Evolutionary conservation across 2,329 filamentous ascomycete genomes (phyloP).

Genomic region (Samsoniella hepiali): DNA sequence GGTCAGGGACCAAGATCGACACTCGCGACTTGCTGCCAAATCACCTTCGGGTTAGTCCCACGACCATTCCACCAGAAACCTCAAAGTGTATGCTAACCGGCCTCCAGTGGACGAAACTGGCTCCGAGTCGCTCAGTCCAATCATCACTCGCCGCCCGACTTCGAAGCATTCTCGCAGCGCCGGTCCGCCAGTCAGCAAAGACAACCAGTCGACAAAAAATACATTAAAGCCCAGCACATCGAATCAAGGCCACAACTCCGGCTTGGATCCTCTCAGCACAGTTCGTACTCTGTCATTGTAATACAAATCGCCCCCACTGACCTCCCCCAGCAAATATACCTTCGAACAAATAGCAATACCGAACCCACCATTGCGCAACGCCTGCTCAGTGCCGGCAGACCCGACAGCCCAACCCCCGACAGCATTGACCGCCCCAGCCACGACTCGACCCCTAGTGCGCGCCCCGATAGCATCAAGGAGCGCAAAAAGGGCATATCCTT

Average conservation of each 20-base stretch:
- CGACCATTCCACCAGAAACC: neutral
- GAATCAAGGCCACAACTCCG: constrained; percentile 26
- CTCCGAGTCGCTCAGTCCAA: constrained; percentile 6
- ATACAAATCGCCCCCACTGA: neutral
- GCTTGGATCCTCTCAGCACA: constrained; percentile 39
- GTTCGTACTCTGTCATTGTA: constrained; percentile 22
- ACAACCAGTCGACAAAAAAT: constrained; percentile 28
- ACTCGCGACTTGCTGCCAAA: neutral
- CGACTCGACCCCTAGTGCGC: constrained; percentile 36
- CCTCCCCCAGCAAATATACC: constrained; percentile 36
- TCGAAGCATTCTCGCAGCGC: constrained; percentile 16
- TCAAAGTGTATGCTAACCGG: neutral
- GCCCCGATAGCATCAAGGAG: constrained; percentile 15
- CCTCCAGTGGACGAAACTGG: neutral
- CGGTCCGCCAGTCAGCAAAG: constrained; percentile 24
- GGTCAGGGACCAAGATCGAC: constrained; percentile 12
- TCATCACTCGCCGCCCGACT: constrained; percentile 9
- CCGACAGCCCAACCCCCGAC: constrained; percentile 50
- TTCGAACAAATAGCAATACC: constrained; percentile 36
- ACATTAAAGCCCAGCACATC: constrained; percentile 27
- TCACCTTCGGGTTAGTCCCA: constrained; percentile 6
- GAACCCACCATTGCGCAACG: constrained; percentile 51
- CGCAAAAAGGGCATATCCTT: constrained; percentile 83
- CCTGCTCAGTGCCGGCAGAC: constrained; percentile 49
- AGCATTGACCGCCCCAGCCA: constrained; percentile 37